phyloP scores from a whole-genome alignment of 2,329 filamentous ascomycete species.

The Ascochyta viciae-villosae region DNA sequence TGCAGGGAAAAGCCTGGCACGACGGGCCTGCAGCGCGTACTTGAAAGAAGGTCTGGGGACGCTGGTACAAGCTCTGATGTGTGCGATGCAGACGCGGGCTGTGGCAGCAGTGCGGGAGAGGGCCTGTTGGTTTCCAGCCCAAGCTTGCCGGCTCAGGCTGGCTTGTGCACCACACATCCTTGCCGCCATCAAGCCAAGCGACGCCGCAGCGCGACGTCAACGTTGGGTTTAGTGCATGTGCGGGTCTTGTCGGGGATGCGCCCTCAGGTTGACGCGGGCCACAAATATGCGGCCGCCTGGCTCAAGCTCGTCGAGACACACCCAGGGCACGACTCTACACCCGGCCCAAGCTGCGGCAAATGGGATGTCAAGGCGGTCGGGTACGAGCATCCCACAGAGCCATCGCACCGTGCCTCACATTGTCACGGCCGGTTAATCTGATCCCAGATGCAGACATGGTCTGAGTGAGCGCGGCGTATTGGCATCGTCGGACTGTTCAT shows the following conservation, averaged over 20 bases:
- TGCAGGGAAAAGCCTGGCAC: slow-evolving; percentile 44
- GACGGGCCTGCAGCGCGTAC: slow-evolving; percentile 45
- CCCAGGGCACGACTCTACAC: slow-evolving; percentile 32
- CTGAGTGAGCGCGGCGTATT: slow-evolving; percentile 37
- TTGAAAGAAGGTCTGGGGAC: slow-evolving; percentile 44
- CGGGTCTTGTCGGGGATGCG: slow-evolving; percentile 41
- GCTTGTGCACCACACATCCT: slow-evolving; percentile 37
- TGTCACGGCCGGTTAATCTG: slow-evolving; percentile 43
- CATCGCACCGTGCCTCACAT: slow-evolving; percentile 30
- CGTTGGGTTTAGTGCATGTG: slow-evolving; percentile 41
- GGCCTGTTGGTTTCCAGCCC: slow-evolving; percentile 42
- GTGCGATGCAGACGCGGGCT: slow-evolving; percentile 43
- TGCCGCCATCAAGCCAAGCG: slow-evolving; percentile 37
- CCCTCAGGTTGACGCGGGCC: slow-evolving; percentile 36
- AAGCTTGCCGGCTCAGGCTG: slow-evolving; percentile 35
- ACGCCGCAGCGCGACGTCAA: slow-evolving; percentile 32
- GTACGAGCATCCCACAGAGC: slow-evolving; percentile 33
- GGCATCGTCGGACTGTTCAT: slow-evolving; percentile 31
- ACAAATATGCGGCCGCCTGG: slow-evolving; percentile 39
- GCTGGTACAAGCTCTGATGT: slow-evolving; percentile 42
- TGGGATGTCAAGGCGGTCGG: slow-evolving; percentile 40
- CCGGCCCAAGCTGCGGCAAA: slow-evolving; percentile 39
- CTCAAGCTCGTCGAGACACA: slow-evolving; percentile 24
- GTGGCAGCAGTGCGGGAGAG: slow-evolving; percentile 43
- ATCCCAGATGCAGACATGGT: slow-evolving; percentile 32